These are phyloP conservation scores for Magnolia changhungtana DNA, from an alignment of 164 flowering plant species.

Conservation along the genomic window DNA sequence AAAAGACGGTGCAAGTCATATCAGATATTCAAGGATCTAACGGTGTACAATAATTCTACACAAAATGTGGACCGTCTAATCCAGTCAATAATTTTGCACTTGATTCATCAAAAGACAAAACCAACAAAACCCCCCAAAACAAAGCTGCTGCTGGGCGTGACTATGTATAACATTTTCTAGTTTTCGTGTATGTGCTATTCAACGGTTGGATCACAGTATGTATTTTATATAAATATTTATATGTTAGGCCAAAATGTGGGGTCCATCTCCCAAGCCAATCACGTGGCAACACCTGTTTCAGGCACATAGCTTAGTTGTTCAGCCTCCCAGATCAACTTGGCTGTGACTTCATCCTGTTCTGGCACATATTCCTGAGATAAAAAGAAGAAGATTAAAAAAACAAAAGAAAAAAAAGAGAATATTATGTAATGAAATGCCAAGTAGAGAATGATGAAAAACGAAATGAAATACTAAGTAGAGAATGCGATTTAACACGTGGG, in stretches of 20 bases:
- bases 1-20: no score
- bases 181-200: background rate
- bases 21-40: no score
- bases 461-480: no score
- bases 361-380: slow-evolving; percentile 7
- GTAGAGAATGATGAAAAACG: background rate
- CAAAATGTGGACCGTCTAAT: no score
- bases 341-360: slow-evolving; percentile 7
- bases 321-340: slow-evolving; percentile 10
- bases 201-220: background rate
- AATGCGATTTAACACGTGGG: background rate
- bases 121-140: background rate
- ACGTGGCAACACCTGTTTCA: slow-evolving; percentile 2
- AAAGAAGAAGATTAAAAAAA: no score
- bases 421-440: background rate
- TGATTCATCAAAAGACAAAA: no score
- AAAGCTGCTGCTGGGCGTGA: background rate
- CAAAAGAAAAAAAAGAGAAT: background rate
- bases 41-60: no score
- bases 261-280: background rate
- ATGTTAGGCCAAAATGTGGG: background rate
- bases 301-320: slow-evolving; percentile 5
- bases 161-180: background rate
- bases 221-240: background rate
- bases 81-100: no score